These are phyloP conservation scores for Paramecium biaurelia DNA, from an alignment of 73 alveolate genomes.

Conservation along the genomic window DNA sequence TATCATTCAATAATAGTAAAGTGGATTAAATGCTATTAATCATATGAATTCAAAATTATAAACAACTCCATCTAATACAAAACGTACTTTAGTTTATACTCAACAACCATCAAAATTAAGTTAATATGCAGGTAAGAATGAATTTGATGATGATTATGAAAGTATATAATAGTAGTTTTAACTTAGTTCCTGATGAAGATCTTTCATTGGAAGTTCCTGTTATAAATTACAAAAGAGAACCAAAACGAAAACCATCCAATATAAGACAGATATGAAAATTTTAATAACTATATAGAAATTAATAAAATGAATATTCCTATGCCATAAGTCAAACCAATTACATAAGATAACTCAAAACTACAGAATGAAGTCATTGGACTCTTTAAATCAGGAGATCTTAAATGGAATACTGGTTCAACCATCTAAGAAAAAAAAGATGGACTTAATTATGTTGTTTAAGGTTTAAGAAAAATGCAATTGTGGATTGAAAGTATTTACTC, in stretches of 20 bases:
- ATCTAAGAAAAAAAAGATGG: neutral
- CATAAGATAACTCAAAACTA: conserved; percentile 2
- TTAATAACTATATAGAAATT: neutral
- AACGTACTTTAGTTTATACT: neutral
- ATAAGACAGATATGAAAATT: neutral
- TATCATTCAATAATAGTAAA: neutral
- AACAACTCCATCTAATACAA: neutral
- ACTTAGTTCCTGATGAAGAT: conserved; percentile 16
- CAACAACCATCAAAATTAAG: neutral
- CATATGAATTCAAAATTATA: neutral
- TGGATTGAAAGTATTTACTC: neutral
- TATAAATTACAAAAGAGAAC: neutral
- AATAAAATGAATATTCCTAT: neutral
- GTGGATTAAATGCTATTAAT: neutral
- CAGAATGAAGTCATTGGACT: neutral
- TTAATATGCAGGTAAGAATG: neutral
- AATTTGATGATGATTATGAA: conserved; percentile 4
- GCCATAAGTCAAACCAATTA: neutral
- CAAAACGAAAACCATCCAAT: neutral
- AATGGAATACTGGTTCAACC: conserved; percentile 20
- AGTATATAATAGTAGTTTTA: neutral
- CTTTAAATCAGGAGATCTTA: neutral
- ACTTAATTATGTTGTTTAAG: neutral
- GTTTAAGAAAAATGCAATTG: neutral
- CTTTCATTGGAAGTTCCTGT: neutral